A percentile compares a stretch with the other conserved stretches of the same genome.
Evolutionary conservation across 1,284 basidiomycete genomes (phyloP).

Genomic region (Pisolithus thermaeus): DNA sequence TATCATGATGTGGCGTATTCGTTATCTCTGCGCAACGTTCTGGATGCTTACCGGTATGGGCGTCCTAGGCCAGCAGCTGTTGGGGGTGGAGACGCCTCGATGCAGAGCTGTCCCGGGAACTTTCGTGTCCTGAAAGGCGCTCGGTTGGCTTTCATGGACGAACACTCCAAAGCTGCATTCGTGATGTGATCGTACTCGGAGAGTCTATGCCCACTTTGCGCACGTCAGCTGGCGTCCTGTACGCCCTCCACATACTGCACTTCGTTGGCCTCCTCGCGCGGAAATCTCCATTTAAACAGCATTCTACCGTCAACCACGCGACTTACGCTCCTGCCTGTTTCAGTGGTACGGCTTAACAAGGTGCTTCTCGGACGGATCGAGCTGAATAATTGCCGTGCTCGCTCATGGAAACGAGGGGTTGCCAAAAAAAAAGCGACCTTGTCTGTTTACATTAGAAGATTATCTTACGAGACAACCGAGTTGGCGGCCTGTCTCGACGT

Average conservation of each 20-base stretch:
- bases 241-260: background rate
- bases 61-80: constrained; percentile 2
- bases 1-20: constrained; percentile 51
- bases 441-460: no score
- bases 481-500: no score
- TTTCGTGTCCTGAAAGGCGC: constrained; percentile 28
- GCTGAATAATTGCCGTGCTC: background rate
- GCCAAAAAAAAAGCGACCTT: no score
- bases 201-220: constrained; percentile 6
- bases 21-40: constrained; percentile 43
- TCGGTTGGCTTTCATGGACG: constrained; percentile 40
- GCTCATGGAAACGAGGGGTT: background rate
- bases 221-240: background rate
- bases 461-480: no score
- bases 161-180: constrained; percentile 36
- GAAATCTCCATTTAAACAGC: no score
- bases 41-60: constrained; percentile 42
- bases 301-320: no score
- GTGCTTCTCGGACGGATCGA: background rate
- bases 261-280: background rate
- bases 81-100: background rate
- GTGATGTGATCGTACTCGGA: constrained; percentile 28
- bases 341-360: no score
- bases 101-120: constrained; percentile 11
- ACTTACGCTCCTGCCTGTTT: no score